These are phyloP conservation scores for Euptelea pleiosperma DNA, from an alignment of 164 flowering plant genomes.

Conservation along the genomic window DNA sequence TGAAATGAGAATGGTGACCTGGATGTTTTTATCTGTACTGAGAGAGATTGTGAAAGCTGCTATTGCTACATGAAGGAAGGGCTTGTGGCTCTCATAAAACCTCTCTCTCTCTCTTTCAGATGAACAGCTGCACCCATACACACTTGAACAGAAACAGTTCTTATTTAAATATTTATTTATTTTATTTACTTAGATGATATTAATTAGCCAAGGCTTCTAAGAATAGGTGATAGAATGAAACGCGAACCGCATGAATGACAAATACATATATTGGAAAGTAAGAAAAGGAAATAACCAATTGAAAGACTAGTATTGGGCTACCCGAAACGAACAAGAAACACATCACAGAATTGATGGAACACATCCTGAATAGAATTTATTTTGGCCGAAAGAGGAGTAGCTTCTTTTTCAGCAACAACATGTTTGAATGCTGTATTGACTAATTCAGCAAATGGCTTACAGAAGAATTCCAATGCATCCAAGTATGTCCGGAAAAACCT, in stretches of 20 bases:
- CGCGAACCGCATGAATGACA: background rate
- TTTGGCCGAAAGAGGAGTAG: constrained; percentile 15
- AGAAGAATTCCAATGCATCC: constrained; percentile 60
- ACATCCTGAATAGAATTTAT: constrained; percentile 40
- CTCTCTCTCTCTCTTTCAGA: constrained; percentile 20
- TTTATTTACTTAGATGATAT: background rate
- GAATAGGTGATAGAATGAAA: background rate
- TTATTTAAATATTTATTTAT: background rate
- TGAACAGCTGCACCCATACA: constrained; percentile 17
- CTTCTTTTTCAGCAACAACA: constrained; percentile 35
- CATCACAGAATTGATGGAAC: constrained; percentile 41
- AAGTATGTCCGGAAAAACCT: constrained; percentile 32
- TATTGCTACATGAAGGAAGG: constrained; percentile 19
- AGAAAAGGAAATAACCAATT: background rate
- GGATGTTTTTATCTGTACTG: constrained; percentile 11
- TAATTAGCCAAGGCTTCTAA: background rate
- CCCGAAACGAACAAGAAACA: constrained; percentile 40
- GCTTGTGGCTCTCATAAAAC: constrained; percentile 13
- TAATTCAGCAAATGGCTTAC: constrained; percentile 62
- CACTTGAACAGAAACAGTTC: constrained; percentile 8
- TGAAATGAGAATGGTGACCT: constrained; percentile 23
- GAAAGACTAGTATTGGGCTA: constrained; percentile 12
- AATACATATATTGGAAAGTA: background rate
- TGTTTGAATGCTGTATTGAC: constrained; percentile 40
- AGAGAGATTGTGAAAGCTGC: constrained; percentile 28